Conservation (phyloP, 176 grass and related monocot genomes). For the Cenchrus americanus region DNA sequence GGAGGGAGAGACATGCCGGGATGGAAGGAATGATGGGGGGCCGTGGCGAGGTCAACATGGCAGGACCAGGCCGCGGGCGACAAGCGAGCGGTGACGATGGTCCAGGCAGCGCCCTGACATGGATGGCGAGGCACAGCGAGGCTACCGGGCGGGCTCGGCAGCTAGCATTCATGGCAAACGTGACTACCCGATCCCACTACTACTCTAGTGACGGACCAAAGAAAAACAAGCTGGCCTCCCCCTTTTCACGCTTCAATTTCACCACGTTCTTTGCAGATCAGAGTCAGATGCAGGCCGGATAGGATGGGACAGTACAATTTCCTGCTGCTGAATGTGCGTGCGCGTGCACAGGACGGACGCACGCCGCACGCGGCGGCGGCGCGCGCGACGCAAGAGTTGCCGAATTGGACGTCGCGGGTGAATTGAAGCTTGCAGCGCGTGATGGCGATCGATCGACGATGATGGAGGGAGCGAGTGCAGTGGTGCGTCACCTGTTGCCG, state of each 20-base stretch:
- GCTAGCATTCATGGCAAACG: slow-evolving; percentile 39
- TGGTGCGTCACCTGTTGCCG: slow-evolving; percentile 60
- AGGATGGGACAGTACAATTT: neutral
- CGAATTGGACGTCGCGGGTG: neutral
- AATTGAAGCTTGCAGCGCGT: neutral
- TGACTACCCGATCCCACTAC: slow-evolving; percentile 23
- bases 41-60: slow-evolving; percentile 47
- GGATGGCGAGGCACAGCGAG: slow-evolving; percentile 34
- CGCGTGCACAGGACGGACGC: neutral
- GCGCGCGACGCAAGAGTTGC: too few species aligned
- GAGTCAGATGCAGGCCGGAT: too few species aligned
- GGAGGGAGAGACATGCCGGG: neutral
- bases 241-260: neutral
- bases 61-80: neutral
- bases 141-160: slow-evolving; percentile 27
- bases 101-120: slow-evolving; percentile 36
- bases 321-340: neutral
- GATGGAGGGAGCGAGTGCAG: too few species aligned
- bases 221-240: neutral
- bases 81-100: slow-evolving; percentile 39
- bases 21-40: slow-evolving; percentile 25
- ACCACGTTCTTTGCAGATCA: neutral
- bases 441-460: too few species aligned
- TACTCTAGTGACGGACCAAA: neutral
- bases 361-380: too few species aligned